A percentile compares a stretch with the other conserved stretches of the same genome.
Conservation (phyloP, 768 basidiomycete species). For the Phylloporus arenicola region DNA sequence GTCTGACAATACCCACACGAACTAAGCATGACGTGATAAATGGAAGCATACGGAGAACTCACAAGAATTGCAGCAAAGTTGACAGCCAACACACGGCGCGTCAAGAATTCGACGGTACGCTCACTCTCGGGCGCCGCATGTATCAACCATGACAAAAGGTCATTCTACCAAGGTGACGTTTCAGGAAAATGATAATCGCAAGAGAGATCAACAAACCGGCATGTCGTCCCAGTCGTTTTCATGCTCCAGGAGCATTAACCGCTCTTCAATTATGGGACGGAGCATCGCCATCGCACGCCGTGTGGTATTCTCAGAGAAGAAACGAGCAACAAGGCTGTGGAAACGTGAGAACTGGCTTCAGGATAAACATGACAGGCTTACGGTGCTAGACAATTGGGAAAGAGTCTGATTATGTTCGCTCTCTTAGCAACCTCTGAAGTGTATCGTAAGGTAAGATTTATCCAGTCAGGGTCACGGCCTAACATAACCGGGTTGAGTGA, state of each 20-base stretch:
- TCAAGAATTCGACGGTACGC: constrained; percentile 20
- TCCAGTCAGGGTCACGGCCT: constrained; percentile 33
- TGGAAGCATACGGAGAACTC: not conserved
- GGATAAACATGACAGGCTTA: constrained; percentile 12
- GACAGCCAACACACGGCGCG: constrained; percentile 10
- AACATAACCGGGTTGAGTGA: not conserved
- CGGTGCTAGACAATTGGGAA: constrained; percentile 33
- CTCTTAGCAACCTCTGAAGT: constrained; percentile 27
- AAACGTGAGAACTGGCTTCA: not conserved
- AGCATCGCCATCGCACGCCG: constrained; percentile 13
- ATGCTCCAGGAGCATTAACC: constrained; percentile 18
- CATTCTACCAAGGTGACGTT: constrained; percentile 18
- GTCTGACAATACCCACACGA: constrained; percentile 10
- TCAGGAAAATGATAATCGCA: not conserved
- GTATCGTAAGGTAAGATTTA: constrained; percentile 26
- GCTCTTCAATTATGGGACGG: constrained; percentile 27
- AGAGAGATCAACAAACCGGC: constrained; percentile 24
- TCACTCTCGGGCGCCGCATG: constrained; percentile 21
- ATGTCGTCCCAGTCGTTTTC: constrained; percentile 28
- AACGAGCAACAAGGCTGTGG: constrained; percentile 14
- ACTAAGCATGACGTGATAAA: not conserved
- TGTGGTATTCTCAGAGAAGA: constrained; percentile 12
- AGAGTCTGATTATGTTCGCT: constrained; percentile 21
- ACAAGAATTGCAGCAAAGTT: constrained; percentile 26
- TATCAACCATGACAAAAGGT: constrained; percentile 32